Evolutionary conservation across 345 rosid genomes (phyloP).

Genomic region (Mallotus nudiflorus): DNA sequence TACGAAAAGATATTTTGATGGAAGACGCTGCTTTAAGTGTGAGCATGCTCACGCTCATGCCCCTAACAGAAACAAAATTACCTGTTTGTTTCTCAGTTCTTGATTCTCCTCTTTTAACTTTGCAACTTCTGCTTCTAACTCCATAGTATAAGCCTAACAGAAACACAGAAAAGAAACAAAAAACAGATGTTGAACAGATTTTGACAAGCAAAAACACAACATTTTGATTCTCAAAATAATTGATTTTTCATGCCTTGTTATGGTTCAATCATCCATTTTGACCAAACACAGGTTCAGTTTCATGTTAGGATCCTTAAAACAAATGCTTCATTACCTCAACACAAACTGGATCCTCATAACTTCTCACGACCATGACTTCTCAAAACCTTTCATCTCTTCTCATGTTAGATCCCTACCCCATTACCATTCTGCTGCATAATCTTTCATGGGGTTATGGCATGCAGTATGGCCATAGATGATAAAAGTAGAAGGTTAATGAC

Average conservation of each 20-base stretch:
- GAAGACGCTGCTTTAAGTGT: neutral
- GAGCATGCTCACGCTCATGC: neutral
- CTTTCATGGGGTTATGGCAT: constrained; percentile 36
- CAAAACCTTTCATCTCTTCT: constrained; percentile 37
- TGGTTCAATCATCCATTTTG: constrained; percentile 3
- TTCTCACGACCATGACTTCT: constrained; percentile 38
- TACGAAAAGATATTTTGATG: neutral
- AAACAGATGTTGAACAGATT: neutral
- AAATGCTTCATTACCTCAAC: constrained; percentile 32
- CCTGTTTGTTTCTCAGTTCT: constrained; percentile 74
- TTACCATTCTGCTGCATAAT: constrained; percentile 35
- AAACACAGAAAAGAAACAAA: constrained; percentile 22
- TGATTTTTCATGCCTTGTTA: neutral
- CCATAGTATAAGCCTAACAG: constrained; percentile 85
- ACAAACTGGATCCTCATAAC: constrained; percentile 37
- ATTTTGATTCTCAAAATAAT: neutral
- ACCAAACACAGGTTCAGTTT: constrained; percentile 18
- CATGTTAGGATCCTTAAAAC: constrained; percentile 22
- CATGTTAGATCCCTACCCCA: constrained; percentile 39
- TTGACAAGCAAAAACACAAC: neutral
- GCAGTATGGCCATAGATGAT: constrained; percentile 36
- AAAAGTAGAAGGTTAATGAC: constrained; percentile 32
- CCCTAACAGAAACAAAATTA: constrained; percentile 15
- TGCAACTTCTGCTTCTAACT: constrained; percentile 90
- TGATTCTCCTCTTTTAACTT: constrained; percentile 83